Percentiles rank a stretch among this genome's conserved stretches.
Conservation (phyloP, 257 asterid genomes). For the Solanum habrochaites region DNA sequence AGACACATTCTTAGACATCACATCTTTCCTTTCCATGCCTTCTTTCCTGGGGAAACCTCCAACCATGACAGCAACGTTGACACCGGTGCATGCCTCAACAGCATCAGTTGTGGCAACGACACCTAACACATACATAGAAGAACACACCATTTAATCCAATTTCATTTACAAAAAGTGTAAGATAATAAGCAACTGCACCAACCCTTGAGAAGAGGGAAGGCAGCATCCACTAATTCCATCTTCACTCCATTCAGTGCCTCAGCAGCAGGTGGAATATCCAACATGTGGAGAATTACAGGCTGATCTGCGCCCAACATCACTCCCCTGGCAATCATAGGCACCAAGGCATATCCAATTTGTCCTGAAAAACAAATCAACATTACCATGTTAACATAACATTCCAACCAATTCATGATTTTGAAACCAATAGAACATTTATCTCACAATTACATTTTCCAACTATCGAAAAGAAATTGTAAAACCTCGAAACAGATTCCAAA, state of each 20-base stretch:
- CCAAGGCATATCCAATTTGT: slow-evolving; percentile 92
- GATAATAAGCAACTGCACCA: background rate
- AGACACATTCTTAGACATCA: slow-evolving; percentile 90
- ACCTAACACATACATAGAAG: slow-evolving; percentile 26
- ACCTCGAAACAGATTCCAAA: background rate
- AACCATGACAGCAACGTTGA: slow-evolving; percentile 83
- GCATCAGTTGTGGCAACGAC: slow-evolving; percentile 92
- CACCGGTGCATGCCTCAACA: slow-evolving; percentile 80
- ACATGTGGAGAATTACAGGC: slow-evolving; percentile 92
- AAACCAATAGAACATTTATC: background rate
- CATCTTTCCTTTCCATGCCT: slow-evolving; percentile 97
- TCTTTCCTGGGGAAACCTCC: slow-evolving; percentile 99
- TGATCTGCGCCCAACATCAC: slow-evolving; percentile 86
- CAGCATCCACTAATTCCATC: slow-evolving; percentile 90
- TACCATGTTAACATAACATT: background rate
- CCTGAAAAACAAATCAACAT: slow-evolving; percentile 30
- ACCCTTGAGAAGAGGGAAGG: slow-evolving; percentile 93
- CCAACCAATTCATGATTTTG: background rate
- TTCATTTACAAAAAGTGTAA: background rate
- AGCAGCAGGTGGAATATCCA: slow-evolving; percentile 81
- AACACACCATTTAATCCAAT: background rate
- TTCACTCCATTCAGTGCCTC: slow-evolving; percentile 91
- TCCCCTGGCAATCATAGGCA: slow-evolving; percentile 94
- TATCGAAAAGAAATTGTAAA: background rate
- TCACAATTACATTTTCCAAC: background rate